Conservation (phyloP, 2,329 filamentous ascomycete genomes). For the Aspergillus quadrilineatus region DNA sequence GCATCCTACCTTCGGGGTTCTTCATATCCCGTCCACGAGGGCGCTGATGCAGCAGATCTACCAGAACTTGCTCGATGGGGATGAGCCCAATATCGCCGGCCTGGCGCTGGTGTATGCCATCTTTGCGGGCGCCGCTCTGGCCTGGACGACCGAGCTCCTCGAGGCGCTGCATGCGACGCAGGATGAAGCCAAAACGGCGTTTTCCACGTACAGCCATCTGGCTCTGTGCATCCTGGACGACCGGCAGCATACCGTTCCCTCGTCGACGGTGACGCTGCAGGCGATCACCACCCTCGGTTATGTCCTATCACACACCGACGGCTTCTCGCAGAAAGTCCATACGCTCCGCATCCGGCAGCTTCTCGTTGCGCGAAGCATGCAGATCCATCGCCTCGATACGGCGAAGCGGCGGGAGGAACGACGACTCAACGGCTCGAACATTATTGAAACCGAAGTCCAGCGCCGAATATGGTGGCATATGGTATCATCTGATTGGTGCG, state of each 20-base stretch:
- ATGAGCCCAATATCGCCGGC: neutral
- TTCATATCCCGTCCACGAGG: slow-evolving; percentile 6
- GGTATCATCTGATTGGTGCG: slow-evolving; percentile 27
- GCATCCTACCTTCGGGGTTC: neutral
- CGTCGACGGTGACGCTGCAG: neutral
- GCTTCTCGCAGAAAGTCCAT: neutral
- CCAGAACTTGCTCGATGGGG: neutral
- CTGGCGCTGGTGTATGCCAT: slow-evolving; percentile 3
- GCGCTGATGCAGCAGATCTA: slow-evolving; percentile 3
- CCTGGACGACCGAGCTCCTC: neutral
- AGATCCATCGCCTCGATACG: slow-evolving; percentile 5
- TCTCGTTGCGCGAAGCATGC: slow-evolving; percentile 7
- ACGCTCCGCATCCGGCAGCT: neutral
- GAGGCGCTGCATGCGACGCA: neutral
- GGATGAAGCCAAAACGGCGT: neutral
- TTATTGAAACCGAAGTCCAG: slow-evolving; percentile 25
- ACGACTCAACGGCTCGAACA: slow-evolving; percentile 17
- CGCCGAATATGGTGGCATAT: slow-evolving; percentile 27
- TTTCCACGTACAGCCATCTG: neutral
- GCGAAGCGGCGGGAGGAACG: neutral
- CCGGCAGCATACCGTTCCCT: neutral
- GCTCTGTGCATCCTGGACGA: neutral
- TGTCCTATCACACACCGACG: neutral
- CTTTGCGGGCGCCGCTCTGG: neutral
- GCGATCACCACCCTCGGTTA: slow-evolving; percentile 1